phyloP scores from a whole-genome alignment of 169 alveolate species.

The Cryptosporidium ubiquitum region DNA sequence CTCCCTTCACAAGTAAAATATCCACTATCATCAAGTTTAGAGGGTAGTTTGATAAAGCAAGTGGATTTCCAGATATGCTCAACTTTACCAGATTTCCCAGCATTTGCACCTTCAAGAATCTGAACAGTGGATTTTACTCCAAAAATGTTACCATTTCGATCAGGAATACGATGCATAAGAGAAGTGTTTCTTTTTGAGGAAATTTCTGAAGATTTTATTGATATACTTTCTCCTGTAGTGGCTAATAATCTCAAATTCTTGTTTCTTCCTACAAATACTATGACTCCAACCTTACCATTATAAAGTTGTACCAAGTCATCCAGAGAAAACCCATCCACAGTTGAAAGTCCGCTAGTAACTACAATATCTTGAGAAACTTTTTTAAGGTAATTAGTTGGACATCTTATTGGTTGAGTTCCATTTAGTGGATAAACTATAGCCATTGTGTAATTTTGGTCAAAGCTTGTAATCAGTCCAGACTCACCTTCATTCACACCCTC shows the following conservation, averaged over 20 bases:
- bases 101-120: conserved; percentile 31
- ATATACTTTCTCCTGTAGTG: conserved; percentile 25
- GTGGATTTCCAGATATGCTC: conserved; percentile 73
- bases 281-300: conserved; percentile 85
- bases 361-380: conserved; percentile 64
- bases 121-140: conserved; percentile 68
- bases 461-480: conserved; percentile 82
- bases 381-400: conserved; percentile 43
- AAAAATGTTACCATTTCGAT: conserved; percentile 47
- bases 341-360: conserved; percentile 66
- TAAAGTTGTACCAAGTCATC: conserved; percentile 84
- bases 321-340: conserved; percentile 84
- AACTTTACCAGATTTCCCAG: conserved; percentile 64
- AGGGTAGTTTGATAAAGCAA: conserved; percentile 55
- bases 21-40: conserved; percentile 63
- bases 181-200: conserved; percentile 67
- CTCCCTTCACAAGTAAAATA: conserved; percentile 59
- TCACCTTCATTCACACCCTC: conserved; percentile 86
- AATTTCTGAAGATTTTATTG: conserved; percentile 63
- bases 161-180: conserved; percentile 55
- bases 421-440: conserved; percentile 60
- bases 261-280: conserved; percentile 82
- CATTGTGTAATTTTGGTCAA: conserved; percentile 25
- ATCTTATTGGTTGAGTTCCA: conserved; percentile 59
- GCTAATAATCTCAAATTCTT: conserved; percentile 80